phyloP scores from a whole-genome alignment of 1,139 yeast genomes.

The Blastobotrys arbuscula region DNA sequence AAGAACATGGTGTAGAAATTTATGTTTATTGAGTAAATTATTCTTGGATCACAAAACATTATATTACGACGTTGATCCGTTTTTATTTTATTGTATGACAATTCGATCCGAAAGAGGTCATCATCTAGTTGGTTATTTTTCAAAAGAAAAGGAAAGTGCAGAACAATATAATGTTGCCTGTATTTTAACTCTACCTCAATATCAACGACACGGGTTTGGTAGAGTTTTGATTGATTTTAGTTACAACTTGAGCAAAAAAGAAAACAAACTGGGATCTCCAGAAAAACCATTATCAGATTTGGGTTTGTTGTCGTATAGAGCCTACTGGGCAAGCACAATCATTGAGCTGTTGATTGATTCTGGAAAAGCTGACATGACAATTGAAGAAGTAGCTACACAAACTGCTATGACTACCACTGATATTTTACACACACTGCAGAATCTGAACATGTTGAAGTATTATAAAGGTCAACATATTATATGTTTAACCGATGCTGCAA shows the following conservation, averaged over 20 bases:
- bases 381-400: conserved; percentile 80
- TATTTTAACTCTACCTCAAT: conserved; percentile 90
- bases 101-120: conserved; percentile 82
- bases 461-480: conserved; percentile 96
- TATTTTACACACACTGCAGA: conserved; percentile 86
- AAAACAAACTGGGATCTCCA: conserved; percentile 90
- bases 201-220: conserved; percentile 93
- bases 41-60: conserved; percentile 93
- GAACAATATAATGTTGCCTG: conserved; percentile 84
- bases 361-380: conserved; percentile 62
- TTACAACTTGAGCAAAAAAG: conserved; percentile 80
- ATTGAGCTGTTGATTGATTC: conserved; percentile 68
- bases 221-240: conserved; percentile 87
- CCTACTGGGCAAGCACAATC: conserved; percentile 92
- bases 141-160: conserved; percentile 71
- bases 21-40: conserved; percentile 80
- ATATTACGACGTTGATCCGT: conserved; percentile 96
- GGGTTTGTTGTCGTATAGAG: conserved; percentile 88
- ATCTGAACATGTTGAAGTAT: conserved; percentile 81
- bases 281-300: conserved; percentile 95
- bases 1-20: conserved; percentile 93
- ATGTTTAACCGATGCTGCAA: conserved; percentile 78
- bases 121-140: conserved; percentile 92
- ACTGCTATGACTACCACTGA: conserved; percentile 97
- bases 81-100: conserved; percentile 92